Conservation (phyloP, 371 early-diverging fungal species). For the Dichotomocladium elegans region DNA sequence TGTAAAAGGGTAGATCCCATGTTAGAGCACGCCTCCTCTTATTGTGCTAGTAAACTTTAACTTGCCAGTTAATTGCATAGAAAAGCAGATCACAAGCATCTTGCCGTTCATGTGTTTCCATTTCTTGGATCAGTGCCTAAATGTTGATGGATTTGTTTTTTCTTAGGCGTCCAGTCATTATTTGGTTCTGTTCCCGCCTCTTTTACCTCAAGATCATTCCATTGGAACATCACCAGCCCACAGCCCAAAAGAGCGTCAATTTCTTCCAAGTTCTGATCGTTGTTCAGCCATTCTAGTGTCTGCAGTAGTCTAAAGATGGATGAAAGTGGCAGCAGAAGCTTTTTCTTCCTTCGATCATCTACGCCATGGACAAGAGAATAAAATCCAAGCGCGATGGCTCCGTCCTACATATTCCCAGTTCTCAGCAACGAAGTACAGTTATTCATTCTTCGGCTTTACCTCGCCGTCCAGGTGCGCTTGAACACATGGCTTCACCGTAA, state of each 20-base stretch:
- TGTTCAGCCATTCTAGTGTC: constrained; percentile 59
- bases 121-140: constrained; percentile 5
- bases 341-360: constrained; percentile 26
- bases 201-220: constrained; percentile 31
- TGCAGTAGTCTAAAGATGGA: constrained; percentile 73
- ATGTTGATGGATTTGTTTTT: no score
- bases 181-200: background rate
- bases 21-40: no score
- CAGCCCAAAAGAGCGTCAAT: constrained; percentile 75
- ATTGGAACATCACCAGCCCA: constrained; percentile 52
- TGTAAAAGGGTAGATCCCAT: constrained; percentile 21
- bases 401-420: no score
- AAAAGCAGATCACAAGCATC: constrained; percentile 49
- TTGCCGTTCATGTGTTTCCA: constrained; percentile 21
- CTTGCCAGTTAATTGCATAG: constrained; percentile 60
- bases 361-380: constrained; percentile 20
- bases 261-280: constrained; percentile 54
- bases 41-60: no score
- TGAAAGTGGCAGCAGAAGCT: constrained; percentile 54
- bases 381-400: constrained; percentile 14
- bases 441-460: background rate
- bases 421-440: no score
- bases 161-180: background rate
- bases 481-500: constrained; percentile 18
- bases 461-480: constrained; percentile 48